These are phyloP conservation scores for Ganoderma resinaceum DNA, from an alignment of 1,284 basidiomycete genomes.

Conservation along the genomic window DNA sequence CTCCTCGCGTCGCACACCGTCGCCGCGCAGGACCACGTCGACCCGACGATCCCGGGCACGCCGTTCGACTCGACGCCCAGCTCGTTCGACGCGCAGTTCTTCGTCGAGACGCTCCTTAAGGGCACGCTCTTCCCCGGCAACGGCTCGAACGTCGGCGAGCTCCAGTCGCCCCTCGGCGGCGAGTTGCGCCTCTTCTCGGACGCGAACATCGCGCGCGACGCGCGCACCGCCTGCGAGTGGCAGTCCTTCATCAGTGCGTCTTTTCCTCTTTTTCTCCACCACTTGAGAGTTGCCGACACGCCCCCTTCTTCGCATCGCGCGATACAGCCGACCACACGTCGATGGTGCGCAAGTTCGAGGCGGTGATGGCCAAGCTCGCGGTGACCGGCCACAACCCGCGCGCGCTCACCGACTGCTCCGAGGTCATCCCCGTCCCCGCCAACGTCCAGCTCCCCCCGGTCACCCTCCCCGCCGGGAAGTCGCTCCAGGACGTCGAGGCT, in stretches of 20 bases:
- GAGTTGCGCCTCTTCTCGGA: slow-evolving; percentile 47
- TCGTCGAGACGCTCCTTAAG: slow-evolving; percentile 46
- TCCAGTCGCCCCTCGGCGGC: slow-evolving; percentile 39
- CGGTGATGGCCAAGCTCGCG: slow-evolving; percentile 20
- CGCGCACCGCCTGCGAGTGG: slow-evolving; percentile 46
- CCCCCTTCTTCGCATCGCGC: not conserved
- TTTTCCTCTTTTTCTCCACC: slow-evolving; percentile 18
- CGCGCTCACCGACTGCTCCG: slow-evolving; percentile 22
- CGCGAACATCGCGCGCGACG: slow-evolving; percentile 36
- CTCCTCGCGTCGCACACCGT: slow-evolving; percentile 47
- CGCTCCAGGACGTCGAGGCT: slow-evolving; percentile 37
- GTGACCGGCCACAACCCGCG: slow-evolving; percentile 15
- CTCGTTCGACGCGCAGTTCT: slow-evolving; percentile 49
- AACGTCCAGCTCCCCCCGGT: slow-evolving; percentile 23
- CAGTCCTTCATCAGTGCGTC: slow-evolving; percentile 45
- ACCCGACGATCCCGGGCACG: slow-evolving; percentile 42
- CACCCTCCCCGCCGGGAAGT: slow-evolving; percentile 42
- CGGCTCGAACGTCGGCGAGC: slow-evolving; percentile 43
- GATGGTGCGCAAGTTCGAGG: slow-evolving; percentile 19
- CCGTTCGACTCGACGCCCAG: slow-evolving; percentile 50
- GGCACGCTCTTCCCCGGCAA: slow-evolving; percentile 41
- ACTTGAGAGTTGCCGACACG: no score
- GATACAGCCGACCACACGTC: slow-evolving; percentile 5
- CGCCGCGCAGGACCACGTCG: slow-evolving; percentile 47
- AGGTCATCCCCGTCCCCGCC: slow-evolving; percentile 13